Conservation (phyloP, 2,329 filamentous ascomycete genomes). For the Geoglossum cookeanum region DNA sequence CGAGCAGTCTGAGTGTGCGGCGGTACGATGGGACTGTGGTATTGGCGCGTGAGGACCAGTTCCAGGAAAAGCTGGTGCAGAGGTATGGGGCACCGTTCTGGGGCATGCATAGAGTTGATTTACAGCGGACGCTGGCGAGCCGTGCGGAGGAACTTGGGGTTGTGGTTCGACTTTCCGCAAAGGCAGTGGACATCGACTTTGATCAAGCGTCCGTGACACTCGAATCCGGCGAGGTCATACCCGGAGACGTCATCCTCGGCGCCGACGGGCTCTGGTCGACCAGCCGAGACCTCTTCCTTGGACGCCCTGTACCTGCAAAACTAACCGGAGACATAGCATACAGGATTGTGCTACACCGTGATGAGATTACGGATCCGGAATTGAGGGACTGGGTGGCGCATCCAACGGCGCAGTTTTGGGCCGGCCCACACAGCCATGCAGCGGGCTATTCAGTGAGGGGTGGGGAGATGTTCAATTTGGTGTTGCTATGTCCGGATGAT, state of each 20-base stretch:
- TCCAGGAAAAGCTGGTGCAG: constrained; percentile 10
- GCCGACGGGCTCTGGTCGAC: constrained; percentile 13
- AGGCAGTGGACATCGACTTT: constrained; percentile 5
- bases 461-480: constrained; percentile 27
- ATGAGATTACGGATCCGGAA: constrained; percentile 23
- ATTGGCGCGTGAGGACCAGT: constrained; percentile 8
- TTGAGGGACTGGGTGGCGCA: constrained; percentile 25
- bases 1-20: constrained; percentile 16
- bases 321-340: constrained; percentile 38
- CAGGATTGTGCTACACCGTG: constrained; percentile 23
- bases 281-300: not conserved
- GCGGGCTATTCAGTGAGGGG: constrained; percentile 28
- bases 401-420: constrained; percentile 34
- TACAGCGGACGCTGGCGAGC: constrained; percentile 24
- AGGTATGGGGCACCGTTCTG: constrained; percentile 23
- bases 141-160: constrained; percentile 23
- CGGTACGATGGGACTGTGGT: constrained; percentile 11
- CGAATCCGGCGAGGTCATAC: constrained; percentile 1
- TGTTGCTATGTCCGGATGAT: constrained; percentile 28
- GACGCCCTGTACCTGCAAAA: constrained; percentile 23
- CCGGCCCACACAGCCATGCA: constrained; percentile 32
- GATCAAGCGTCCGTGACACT: not conserved
- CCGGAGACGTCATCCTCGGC: constrained; percentile 12
- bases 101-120: constrained; percentile 31
- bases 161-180: constrained; percentile 14